These are phyloP conservation scores for Eucalyptus tenuipes DNA, from an alignment of 345 rosid species.

Conservation along the genomic window DNA sequence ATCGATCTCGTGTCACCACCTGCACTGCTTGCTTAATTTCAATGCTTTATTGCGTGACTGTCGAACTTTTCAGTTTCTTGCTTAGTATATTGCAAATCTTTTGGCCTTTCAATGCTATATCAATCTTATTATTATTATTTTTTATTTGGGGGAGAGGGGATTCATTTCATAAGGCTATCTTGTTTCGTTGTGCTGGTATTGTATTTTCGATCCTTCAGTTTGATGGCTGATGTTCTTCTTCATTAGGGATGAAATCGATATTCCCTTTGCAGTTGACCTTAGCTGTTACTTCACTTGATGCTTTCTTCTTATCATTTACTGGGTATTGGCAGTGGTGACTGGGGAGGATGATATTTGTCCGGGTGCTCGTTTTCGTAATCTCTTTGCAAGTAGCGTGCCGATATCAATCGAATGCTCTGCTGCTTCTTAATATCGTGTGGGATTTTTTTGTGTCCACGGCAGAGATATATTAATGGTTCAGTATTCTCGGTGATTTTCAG, in stretches of 20 bases:
- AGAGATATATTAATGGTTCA: neutral
- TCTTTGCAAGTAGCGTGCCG: neutral
- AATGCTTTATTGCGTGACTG: neutral
- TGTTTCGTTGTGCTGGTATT: neutral
- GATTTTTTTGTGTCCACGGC: neutral
- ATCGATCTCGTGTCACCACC: neutral
- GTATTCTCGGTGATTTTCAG: conserved; percentile 23
- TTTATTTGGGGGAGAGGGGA: neutral
- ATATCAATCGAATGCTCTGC: neutral
- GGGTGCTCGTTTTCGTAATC: neutral
- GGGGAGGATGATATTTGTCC: neutral
- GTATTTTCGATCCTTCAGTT: neutral
- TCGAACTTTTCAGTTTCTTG: neutral
- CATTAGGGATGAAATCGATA: neutral
- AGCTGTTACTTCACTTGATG: neutral
- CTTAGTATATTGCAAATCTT: neutral
- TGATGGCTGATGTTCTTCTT: neutral
- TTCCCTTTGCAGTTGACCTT: neutral
- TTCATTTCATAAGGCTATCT: neutral
- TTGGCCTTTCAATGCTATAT: neutral
- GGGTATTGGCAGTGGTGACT: neutral
- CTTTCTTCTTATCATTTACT: neutral
- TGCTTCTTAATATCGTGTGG: neutral
- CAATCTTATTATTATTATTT: rapidly evolving
- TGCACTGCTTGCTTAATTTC: neutral